These are phyloP conservation scores for Agrocybe praecox DNA, from an alignment of 768 basidiomycete species.

Conservation along the genomic window DNA sequence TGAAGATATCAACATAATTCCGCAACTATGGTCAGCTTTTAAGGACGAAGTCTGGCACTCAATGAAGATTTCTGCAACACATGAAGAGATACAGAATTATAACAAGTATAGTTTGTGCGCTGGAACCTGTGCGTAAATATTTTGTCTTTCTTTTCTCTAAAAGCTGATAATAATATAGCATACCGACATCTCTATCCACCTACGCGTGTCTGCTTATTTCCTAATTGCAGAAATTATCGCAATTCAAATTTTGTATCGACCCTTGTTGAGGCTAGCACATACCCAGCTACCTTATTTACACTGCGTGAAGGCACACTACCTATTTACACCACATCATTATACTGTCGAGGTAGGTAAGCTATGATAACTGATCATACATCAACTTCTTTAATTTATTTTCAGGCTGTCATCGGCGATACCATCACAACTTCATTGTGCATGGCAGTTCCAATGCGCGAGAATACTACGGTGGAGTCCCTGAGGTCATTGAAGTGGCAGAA, in stretches of 20 bases:
- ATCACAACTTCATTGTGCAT: slow-evolving; percentile 19
- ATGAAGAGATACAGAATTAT: neutral
- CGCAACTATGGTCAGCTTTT: neutral
- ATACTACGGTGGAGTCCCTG: slow-evolving; percentile 19
- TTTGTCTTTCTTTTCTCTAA: neutral
- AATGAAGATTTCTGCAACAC: neutral
- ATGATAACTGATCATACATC: neutral
- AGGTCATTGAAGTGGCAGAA: slow-evolving; percentile 13
- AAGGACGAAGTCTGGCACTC: neutral
- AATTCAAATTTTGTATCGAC: neutral
- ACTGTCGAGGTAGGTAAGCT: slow-evolving; percentile 21
- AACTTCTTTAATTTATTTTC: neutral
- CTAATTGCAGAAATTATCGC: neutral
- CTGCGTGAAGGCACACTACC: slow-evolving; percentile 22
- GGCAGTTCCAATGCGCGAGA: neutral
- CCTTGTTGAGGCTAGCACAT: slow-evolving; percentile 1
- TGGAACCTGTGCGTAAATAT: neutral
- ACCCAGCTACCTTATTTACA: slow-evolving; percentile 21
- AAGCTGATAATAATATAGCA: neutral
- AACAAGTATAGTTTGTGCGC: neutral
- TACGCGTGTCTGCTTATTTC: neutral
- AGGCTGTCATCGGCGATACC: slow-evolving; percentile 19
- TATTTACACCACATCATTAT: slow-evolving; percentile 23
- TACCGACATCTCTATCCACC: slow-evolving; percentile 8
- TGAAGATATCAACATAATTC: neutral